Conservation (phyloP, 2,329 filamentous ascomycete species). For the Claviceps monticola region DNA sequence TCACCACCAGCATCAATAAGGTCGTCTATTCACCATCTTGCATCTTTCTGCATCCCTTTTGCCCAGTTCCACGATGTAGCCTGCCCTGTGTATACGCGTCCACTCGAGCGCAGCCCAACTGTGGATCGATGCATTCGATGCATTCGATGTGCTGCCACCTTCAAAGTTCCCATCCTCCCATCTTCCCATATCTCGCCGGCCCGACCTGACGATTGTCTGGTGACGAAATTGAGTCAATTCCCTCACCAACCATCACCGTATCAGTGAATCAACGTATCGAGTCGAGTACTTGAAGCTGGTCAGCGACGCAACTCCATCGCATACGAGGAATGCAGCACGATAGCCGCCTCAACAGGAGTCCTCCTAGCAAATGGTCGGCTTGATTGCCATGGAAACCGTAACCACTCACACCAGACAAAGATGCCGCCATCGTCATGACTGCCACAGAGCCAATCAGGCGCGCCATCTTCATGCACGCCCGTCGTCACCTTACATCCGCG, state of each 20-base stretch:
- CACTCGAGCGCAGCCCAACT: constrained; percentile 4
- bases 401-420: background rate
- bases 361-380: background rate
- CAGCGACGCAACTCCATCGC: too few species aligned
- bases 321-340: too few species aligned
- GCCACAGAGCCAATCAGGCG: constrained; percentile 1
- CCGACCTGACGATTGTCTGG: too few species aligned
- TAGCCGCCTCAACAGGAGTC: too few species aligned
- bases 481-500: background rate
- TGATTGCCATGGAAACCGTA: background rate
- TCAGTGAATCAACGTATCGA: too few species aligned
- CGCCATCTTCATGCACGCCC: constrained; percentile 1
- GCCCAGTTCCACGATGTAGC: background rate
- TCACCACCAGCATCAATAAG: background rate
- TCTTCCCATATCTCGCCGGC: too few species aligned
- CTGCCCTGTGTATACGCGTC: background rate
- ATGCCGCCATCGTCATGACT: constrained; percentile 1
- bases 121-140: constrained; percentile 5
- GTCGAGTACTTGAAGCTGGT: too few species aligned
- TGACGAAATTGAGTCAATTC: too few species aligned
- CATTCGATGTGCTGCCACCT: background rate
- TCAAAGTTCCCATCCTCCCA: too few species aligned
- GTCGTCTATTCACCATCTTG: background rate
- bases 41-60: background rate
- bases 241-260: too few species aligned